Evolutionary conservation across 1,284 basidiomycete species (phyloP), one percentile per base, ranked within the genome.

Genomic region (Rhizoctonia solani): DNA sequence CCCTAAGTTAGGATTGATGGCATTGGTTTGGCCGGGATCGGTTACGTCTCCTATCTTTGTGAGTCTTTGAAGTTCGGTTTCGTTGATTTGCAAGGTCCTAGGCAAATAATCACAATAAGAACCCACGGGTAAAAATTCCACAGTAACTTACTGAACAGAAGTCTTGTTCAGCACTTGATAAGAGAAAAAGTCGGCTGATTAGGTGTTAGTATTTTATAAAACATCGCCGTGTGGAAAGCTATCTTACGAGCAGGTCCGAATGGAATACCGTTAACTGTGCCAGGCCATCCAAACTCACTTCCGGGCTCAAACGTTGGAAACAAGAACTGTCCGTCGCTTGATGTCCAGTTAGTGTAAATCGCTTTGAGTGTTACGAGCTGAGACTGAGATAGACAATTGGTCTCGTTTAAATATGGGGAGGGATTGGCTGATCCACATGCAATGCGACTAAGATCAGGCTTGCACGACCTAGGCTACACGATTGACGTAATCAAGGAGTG

Each of bases 111-210:
- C 13, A 37, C 9, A n/a, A 30, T 13, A 27, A 8, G 49, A 8
- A 27, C 19, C n/a, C 19, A 14, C 21, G 2, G 32, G 19, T 6
- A 14, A 4, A 14, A 23, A 13, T 27, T 34, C n/a, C n/a, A n/a
- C 42, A n/a, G 11, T 8, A 25, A 46, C 63, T 34, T 27, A 66
- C 63, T 6, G 46, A 5, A 47, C 39, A 9, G 63, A 54, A 23
- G 52, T 66, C 39, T 65, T 53, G 27, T 65, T 65, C 37, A 53
- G 44, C 11, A 65, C 63, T 21, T 66, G 63, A 27, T 66, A 66
- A 4, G 52, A 54, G 41, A 66, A 66, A 25, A 54, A 66, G 23
- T 66, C 52, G 16, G 50, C 63, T 66, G 39, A 19, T 19, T 6
- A 2, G 21, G 14, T 11, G 39, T 50, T 21, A 37, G 19, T 11